These are phyloP conservation scores for Termitomyces heimii DNA, from an alignment of 768 basidiomycete species.

Conservation along the genomic window DNA sequence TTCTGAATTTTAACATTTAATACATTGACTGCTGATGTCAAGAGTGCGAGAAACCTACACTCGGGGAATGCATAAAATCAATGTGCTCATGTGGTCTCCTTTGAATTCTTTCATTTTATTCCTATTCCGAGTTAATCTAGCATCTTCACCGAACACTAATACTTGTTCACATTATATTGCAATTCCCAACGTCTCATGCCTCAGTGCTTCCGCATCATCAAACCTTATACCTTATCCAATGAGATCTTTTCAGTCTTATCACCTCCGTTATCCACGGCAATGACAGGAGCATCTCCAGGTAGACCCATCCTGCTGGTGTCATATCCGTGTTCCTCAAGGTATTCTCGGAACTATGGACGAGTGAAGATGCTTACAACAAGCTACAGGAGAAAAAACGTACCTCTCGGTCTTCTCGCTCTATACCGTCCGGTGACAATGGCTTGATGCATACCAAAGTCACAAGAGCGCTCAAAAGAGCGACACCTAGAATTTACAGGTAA, in stretches of 20 bases:
- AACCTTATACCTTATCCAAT: background rate
- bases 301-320: constrained; percentile 38
- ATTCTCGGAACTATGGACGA: constrained; percentile 64
- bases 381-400: background rate
- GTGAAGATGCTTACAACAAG: background rate
- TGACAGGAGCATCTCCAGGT: background rate
- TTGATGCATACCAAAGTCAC: constrained; percentile 67
- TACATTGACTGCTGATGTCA: too few species aligned
- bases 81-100: too few species aligned
- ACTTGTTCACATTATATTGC: too few species aligned
- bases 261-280: background rate
- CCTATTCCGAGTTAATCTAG: too few species aligned
- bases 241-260: background rate
- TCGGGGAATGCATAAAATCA: too few species aligned
- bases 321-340: constrained; percentile 71
- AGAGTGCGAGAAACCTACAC: too few species aligned
- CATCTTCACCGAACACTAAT: too few species aligned
- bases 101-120: too few species aligned
- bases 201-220: background rate
- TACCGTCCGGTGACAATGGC: constrained; percentile 71
- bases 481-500: constrained; percentile 24
- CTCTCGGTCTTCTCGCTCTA: constrained; percentile 48
- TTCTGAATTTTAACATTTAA: too few species aligned
- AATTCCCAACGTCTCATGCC: too few species aligned
- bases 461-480: constrained; percentile 73